A percentile compares a stretch with the other conserved stretches of the same genome.
Evolutionary conservation across 495 filamentous ascomycete genomes (phyloP).

Genomic region (Evansstolkia leycettana): DNA sequence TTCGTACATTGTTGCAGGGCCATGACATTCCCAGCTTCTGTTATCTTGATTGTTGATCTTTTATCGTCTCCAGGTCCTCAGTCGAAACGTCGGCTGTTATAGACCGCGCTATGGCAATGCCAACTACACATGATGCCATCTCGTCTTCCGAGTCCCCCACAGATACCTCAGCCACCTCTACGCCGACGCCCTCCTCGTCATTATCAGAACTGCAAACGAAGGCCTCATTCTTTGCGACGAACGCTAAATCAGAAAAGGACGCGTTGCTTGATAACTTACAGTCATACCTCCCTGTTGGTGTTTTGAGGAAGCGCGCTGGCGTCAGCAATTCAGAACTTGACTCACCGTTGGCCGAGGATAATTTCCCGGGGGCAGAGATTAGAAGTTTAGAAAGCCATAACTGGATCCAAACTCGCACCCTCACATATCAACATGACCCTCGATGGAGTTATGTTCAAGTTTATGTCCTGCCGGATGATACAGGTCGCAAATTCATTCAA

Average conservation of each 20-base stretch:
- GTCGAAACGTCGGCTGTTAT: no score
- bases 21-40: no score
- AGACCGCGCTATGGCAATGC: no score
- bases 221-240: no score
- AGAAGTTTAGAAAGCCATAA: conserved; percentile 12
- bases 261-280: conserved; percentile 1
- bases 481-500: conserved; percentile 36
- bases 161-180: no score
- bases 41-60: no score
- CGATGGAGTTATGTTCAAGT: conserved; percentile 33
- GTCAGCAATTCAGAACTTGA: not conserved
- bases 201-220: not conserved
- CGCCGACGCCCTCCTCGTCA: not conserved
- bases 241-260: not conserved
- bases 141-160: no score
- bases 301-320: conserved; percentile 5
- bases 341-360: not conserved
- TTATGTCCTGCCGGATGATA: conserved; percentile 57
- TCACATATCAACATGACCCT: conserved; percentile 6
- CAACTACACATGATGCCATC: no score
- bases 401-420: conserved; percentile 20
- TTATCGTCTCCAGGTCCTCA: no score
- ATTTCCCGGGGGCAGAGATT: conserved; percentile 14
- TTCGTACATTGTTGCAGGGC: no score
- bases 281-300: conserved; percentile 11